Base-by-base conservation (phyloP, 805 yeast species). In the Yarrowia alimentaria region DNA sequence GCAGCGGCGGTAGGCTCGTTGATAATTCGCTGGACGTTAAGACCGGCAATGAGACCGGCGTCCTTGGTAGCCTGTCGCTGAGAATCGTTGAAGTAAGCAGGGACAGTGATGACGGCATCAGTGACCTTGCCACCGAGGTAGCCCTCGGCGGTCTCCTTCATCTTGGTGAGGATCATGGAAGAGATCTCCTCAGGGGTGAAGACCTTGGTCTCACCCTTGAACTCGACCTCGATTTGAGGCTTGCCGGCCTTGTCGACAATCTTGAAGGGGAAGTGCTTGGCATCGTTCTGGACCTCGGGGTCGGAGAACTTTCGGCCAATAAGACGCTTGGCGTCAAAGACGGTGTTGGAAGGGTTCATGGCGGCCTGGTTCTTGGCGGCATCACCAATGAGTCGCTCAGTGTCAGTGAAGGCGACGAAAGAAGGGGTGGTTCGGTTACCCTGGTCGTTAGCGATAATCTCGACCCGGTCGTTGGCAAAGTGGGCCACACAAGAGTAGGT, bases 1-100 rank as follows among this genome's bases (percentile, higher is more conserved):
- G 97, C 97, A 67, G 97, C 97, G 59, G 97, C 97, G 61, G 97
- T 88, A 64, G 97, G 96, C 77, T 89, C 97, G 74, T 89, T 89
- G 66, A 90, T 89, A 69, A 89, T 89, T 76, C 97, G 83, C 70
- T 87, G 78, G 56, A 89, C 96, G 71, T 89, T 89, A 69, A 89
- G 78, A 66, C 97, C 97, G 54, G 96, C 94, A 78, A 89, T 90
- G 61, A 84, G 75, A 78, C 96, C 97, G 56, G 97, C 96, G 71
- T 89, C 96, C 78, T 89, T 90, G 65, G 97, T 89, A 55, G 96
- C 97, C 75, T 90, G 96, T 77, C 96, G 86, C 75, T 90, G 97
- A 53, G 97, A 88, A 72, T 89, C 96, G 73, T 90, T 90, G 79
- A 89, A 89, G 75, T 89, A 89, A 55, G 97, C 97, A 50, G 97